Conservation (phyloP, 768 basidiomycete genomes). For the Suillus hirtellus region DNA sequence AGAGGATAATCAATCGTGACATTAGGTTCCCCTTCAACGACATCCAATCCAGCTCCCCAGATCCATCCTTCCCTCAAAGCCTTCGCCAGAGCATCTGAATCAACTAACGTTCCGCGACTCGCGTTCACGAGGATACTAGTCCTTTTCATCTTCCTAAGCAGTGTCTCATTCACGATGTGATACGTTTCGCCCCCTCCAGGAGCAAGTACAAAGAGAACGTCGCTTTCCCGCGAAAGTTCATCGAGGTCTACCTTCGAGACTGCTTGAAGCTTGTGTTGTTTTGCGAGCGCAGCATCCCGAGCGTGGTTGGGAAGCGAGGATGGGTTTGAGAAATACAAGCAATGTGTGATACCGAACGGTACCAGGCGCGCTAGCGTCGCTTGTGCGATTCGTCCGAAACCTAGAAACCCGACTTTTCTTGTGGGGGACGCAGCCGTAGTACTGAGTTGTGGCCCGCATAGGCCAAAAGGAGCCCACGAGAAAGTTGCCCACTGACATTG, state of each 20-base stretch:
- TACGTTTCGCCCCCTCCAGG: conserved; percentile 72
- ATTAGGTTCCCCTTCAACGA: conserved; percentile 89
- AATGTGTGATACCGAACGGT: conserved; percentile 78
- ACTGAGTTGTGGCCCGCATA: conserved; percentile 84
- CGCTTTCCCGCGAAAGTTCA: conserved; percentile 73
- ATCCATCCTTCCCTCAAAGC: conserved; percentile 80
- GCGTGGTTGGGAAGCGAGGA: conserved; percentile 43
- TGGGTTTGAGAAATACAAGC: conserved; percentile 67
- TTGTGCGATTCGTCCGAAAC: conserved; percentile 93
- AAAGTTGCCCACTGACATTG: conserved; percentile 70
- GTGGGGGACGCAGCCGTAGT: conserved; percentile 46
- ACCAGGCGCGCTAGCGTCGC: conserved; percentile 76
- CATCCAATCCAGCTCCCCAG: conserved; percentile 92
- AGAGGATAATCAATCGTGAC: conserved; percentile 75
- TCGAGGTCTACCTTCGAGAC: conserved; percentile 63
- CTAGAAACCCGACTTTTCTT: conserved; percentile 85
- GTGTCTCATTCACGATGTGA: conserved; percentile 69
- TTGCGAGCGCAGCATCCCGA: conserved; percentile 40
- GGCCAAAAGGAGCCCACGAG: conserved; percentile 79
- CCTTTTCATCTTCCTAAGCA: conserved; percentile 84
- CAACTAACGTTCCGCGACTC: conserved; percentile 83
- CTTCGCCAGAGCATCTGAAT: conserved; percentile 83
- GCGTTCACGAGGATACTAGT: conserved; percentile 84
- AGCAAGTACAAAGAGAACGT: conserved; percentile 82
- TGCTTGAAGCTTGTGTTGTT: conserved; percentile 33